Conservation (phyloP, 495 filamentous ascomycete species). For the Xylaria nigripes region DNA sequence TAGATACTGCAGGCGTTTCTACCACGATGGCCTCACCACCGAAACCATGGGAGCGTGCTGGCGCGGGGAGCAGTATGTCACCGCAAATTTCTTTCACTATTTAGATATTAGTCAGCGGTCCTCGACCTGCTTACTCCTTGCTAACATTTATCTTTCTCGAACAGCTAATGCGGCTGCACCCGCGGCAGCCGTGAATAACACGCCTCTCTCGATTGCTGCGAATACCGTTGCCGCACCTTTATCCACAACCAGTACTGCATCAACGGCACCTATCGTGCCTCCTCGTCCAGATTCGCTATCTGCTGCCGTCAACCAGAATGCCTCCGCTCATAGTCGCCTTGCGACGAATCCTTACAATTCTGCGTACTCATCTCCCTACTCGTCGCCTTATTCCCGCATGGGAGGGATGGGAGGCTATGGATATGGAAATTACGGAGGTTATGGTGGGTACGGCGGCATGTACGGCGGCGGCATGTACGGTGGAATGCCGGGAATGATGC, state of each 20-base stretch:
- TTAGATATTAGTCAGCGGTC: background rate
- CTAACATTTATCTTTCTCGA: slow-evolving; percentile 15
- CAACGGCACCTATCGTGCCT: slow-evolving; percentile 65
- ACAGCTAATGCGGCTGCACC: slow-evolving; percentile 36
- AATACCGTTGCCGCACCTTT: slow-evolving; percentile 38
- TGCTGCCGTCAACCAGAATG: slow-evolving; percentile 72
- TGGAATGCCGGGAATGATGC: slow-evolving; percentile 56
- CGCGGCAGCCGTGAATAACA: slow-evolving; percentile 33
- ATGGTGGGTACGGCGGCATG: slow-evolving; percentile 35
- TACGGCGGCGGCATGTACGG: slow-evolving; percentile 53
- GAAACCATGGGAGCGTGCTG: slow-evolving; percentile 89
- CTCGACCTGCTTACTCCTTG: slow-evolving; percentile 4
- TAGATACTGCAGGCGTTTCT: background rate
- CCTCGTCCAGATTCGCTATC: slow-evolving; percentile 67
- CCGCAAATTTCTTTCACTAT: background rate
- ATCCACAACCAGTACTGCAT: slow-evolving; percentile 33
- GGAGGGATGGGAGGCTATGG: slow-evolving; percentile 39
- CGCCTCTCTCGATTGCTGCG: slow-evolving; percentile 32
- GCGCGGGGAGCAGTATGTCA: slow-evolving; percentile 48
- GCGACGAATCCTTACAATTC: slow-evolving; percentile 50
- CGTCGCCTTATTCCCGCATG: slow-evolving; percentile 39
- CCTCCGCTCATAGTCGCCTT: slow-evolving; percentile 61
- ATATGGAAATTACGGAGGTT: slow-evolving; percentile 37
- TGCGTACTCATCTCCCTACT: slow-evolving; percentile 38
- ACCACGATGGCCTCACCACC: slow-evolving; percentile 66